These are phyloP conservation scores for Naganishia onofrii DNA, from an alignment of 768 basidiomycete species.

Conservation along the genomic window DNA sequence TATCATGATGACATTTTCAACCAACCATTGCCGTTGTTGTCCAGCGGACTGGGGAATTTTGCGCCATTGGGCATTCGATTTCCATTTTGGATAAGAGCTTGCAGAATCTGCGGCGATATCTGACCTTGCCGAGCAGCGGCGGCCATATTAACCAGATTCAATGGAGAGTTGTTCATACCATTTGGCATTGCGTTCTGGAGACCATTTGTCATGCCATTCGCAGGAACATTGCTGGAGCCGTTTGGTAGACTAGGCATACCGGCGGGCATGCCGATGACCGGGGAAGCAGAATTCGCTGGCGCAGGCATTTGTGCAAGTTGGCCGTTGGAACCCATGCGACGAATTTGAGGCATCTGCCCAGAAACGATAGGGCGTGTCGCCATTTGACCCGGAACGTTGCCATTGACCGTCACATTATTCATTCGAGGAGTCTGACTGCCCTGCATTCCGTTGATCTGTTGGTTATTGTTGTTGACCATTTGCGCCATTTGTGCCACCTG, in stretches of 20 bases:
- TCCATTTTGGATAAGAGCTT: conserved; percentile 16
- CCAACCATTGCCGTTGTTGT: conserved; percentile 28
- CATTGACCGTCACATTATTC: conserved; percentile 3
- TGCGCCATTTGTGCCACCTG: conserved; percentile 17
- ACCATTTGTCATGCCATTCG: not conserved
- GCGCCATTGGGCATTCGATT: conserved; percentile 7
- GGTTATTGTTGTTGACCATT: conserved; percentile 9
- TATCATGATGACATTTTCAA: conserved; percentile 24
- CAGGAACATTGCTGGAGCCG: not conserved
- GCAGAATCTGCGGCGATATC: conserved; percentile 22
- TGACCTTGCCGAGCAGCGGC: conserved; percentile 29
- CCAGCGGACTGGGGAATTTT: conserved; percentile 19
- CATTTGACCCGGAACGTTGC: conserved; percentile 11
- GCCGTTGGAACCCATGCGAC: conserved; percentile 29
- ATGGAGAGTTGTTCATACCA: conserved; percentile 18
- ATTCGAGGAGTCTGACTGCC: conserved; percentile 21
- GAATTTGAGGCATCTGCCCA: conserved; percentile 30
- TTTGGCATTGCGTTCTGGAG: not conserved
- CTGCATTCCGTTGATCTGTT: conserved; percentile 20
- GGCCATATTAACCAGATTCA: conserved; percentile 24
- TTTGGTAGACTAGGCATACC: conserved; percentile 1
- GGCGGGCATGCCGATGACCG: conserved; percentile 22
- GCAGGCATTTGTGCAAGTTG: conserved; percentile 26
- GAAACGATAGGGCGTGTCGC: conserved; percentile 13
- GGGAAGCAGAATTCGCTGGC: conserved; percentile 25